Percentiles rank a stretch among this genome's conserved stretches.
Conservation (phyloP, 495 filamentous ascomycete species). For the Neurospora discreta region DNA sequence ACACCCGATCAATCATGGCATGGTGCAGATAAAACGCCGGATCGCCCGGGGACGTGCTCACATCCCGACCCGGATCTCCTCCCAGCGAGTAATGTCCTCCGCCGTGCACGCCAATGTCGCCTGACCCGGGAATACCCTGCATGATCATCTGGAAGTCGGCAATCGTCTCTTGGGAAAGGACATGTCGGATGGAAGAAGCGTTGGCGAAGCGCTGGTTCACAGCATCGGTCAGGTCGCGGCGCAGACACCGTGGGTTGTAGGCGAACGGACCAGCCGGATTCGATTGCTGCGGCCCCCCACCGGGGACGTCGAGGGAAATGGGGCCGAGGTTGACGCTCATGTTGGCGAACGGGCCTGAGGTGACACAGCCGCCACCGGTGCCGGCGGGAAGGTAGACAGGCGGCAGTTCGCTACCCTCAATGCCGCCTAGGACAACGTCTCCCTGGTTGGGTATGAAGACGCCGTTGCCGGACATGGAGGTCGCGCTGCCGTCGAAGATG, state of each 20-base stretch:
- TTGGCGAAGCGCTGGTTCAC: constrained; percentile 39
- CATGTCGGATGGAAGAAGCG: constrained; percentile 28
- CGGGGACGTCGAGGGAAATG: constrained; percentile 13
- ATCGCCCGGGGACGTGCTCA: constrained; percentile 50
- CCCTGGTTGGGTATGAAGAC: constrained; percentile 26
- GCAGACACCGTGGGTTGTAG: constrained; percentile 52
- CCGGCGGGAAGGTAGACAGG: constrained; percentile 29
- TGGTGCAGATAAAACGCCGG: constrained; percentile 62
- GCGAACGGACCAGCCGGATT: constrained; percentile 14
- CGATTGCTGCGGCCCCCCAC: neutral
- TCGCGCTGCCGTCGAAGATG: constrained; percentile 49
- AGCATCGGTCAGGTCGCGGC: constrained; percentile 46
- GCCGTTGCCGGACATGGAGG: constrained; percentile 52
- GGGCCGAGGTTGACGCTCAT: constrained; percentile 47
- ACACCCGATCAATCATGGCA: constrained; percentile 52
- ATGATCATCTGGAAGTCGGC: constrained; percentile 39
- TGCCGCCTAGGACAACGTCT: constrained; percentile 11
- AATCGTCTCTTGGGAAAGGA: constrained; percentile 29
- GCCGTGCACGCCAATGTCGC: constrained; percentile 49
- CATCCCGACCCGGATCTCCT: constrained; percentile 47
- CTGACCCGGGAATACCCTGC: constrained; percentile 38
- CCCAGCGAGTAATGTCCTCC: constrained; percentile 53
- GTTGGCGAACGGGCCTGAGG: constrained; percentile 45
- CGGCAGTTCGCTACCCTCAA: constrained; percentile 15
- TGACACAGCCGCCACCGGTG: constrained; percentile 54